Percentiles rank a stretch among this genome's conserved stretches.
phyloP scores from a whole-genome alignment of 129 eudicot genomes.

The Ambrosia artemisiifolia region DNA sequence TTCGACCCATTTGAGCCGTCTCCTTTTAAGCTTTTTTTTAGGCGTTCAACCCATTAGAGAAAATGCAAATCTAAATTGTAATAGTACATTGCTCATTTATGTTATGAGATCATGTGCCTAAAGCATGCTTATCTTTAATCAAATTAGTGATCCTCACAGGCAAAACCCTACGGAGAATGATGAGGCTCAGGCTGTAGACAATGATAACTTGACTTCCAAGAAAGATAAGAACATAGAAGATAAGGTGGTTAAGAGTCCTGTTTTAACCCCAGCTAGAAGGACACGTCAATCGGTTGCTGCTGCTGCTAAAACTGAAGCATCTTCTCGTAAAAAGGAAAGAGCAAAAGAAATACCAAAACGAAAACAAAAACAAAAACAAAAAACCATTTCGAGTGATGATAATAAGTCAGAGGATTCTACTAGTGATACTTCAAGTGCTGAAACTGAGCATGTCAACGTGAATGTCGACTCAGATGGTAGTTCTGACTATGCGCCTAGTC shows the following conservation, averaged over 20 bases:
- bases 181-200: not conserved
- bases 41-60: no score
- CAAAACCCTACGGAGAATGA: not conserved
- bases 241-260: constrained; percentile 19
- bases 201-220: constrained; percentile 8
- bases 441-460: constrained; percentile 35
- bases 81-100: no score
- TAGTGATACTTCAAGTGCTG: constrained; percentile 28
- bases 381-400: constrained; percentile 3
- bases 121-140: constrained; percentile 7
- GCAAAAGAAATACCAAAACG: not conserved
- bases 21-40: not conserved
- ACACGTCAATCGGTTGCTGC: constrained; percentile 26
- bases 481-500: constrained; percentile 28
- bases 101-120: no score
- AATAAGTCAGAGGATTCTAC: constrained; percentile 26
- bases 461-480: constrained; percentile 34
- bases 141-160: constrained; percentile 42
- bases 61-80: not conserved
- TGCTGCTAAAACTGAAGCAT: constrained; percentile 13
- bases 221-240: constrained; percentile 13
- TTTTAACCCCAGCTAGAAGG: constrained; percentile 16
- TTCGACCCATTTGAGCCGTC: not conserved
- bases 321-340: constrained; percentile 21
- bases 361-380: not conserved